Evolutionary conservation across 2,329 filamentous ascomycete genomes (phyloP), one percentile per base, ranked within the genome.

Genomic region (Fusarium torulosum): DNA sequence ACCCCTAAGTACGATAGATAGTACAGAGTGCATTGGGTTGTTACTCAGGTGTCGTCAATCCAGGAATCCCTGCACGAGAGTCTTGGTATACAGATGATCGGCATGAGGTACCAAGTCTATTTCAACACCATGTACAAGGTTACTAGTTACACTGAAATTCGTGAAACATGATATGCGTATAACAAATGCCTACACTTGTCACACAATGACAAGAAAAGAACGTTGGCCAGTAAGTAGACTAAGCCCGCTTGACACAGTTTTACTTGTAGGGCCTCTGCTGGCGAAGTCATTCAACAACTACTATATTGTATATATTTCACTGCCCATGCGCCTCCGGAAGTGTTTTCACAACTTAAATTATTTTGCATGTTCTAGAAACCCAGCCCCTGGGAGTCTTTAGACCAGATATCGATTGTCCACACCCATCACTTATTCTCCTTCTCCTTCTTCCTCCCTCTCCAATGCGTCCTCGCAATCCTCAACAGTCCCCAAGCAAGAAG

Each of bases 401-500:
- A 37, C 7, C 2, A n/a, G 7, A 19, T 1, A 10, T 37, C 9
- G 17, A 10, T 37, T 17, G 17, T 35, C 3, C 11, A 19, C 8
- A 37, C 17, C 15, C 17, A 37, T 37, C 35, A 37, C 17, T 37
- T 67, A 27, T 67, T 61, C 56, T 74, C 72, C 54, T 72, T 75
- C 13, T 43, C 68, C 13, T 53, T 74, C 21, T 62, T 74, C 29
- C 46, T 74, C 35, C 74, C 77, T 63, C 75, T 79, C 86, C 86
- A 88, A 61, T 84, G 80, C 53, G 82, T 85, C 71, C 87, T 83
- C 63, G 82, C 83, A 14, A 81, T 71, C 72, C 85, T 85, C 64
- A 92, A 66, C 44, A 91, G 63, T 4, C 79, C 73, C 82, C 87
- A 91, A 0, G 89, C 88, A 11, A 92, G 72, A 4, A 91, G 31